These are phyloP conservation scores for Lanzia echinophila DNA, from an alignment of 2,329 filamentous ascomycete genomes.

Conservation along the genomic window DNA sequence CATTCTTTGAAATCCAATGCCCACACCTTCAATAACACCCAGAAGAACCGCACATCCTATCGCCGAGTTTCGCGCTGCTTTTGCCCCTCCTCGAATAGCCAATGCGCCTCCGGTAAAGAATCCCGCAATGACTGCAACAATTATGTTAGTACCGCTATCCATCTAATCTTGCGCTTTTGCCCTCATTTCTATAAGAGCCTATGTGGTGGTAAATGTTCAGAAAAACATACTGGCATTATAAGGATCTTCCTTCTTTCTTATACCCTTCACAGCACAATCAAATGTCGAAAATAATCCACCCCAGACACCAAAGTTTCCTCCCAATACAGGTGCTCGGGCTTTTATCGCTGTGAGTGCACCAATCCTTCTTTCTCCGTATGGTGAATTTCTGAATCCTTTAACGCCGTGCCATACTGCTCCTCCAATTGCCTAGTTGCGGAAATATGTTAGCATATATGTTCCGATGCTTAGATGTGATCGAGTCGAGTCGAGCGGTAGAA, in stretches of 20 bases:
- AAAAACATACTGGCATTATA: constrained; percentile 71
- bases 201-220: no score
- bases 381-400: constrained; percentile 86
- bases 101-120: constrained; percentile 94
- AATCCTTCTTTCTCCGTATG: constrained; percentile 90
- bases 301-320: constrained; percentile 98
- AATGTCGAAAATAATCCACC: constrained; percentile 93
- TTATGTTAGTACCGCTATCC: constrained; percentile 12
- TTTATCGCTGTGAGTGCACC: constrained; percentile 96
- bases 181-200: not conserved
- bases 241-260: constrained; percentile 93
- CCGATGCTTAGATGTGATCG: no score
- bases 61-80: constrained; percentile 87
- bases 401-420: constrained; percentile 93
- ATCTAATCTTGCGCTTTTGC: no score
- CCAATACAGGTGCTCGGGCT: constrained; percentile 89
- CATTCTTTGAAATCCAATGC: constrained; percentile 92
- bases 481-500: not conserved
- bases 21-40: constrained; percentile 94
- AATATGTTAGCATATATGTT: constrained; percentile 16
- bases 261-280: constrained; percentile 92
- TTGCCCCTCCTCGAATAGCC: constrained; percentile 84
- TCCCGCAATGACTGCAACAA: constrained; percentile 66
- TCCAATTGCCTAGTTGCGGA: constrained; percentile 53
- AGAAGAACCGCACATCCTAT: constrained; percentile 93